Evolutionary conservation across 2,329 filamentous ascomycete species (phyloP).

Genomic region (Cadophora malorum): DNA sequence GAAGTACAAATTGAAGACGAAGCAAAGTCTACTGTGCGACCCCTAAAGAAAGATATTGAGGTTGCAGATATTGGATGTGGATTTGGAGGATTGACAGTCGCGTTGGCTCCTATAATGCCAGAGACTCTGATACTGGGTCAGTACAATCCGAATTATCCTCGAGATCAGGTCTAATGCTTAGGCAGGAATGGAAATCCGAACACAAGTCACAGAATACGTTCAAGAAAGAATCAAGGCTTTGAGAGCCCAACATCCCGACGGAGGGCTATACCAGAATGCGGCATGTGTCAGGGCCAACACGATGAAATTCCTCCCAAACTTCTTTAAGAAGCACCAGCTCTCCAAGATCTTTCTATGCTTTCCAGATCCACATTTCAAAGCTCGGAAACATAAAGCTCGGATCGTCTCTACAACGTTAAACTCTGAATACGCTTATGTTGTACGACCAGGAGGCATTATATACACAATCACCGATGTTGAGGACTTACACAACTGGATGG

Average conservation of each 20-base stretch:
- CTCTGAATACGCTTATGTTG: slow-evolving; percentile 89
- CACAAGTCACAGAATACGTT: slow-evolving; percentile 88
- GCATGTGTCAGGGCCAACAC: slow-evolving; percentile 90
- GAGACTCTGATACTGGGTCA: slow-evolving; percentile 82
- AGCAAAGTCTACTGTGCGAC: slow-evolving; percentile 20
- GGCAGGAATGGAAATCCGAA: slow-evolving; percentile 88
- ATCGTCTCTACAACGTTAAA: slow-evolving; percentile 90
- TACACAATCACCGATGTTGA: slow-evolving; percentile 99
- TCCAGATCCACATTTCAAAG: slow-evolving; percentile 97
- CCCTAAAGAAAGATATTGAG: slow-evolving; percentile 75
- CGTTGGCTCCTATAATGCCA: slow-evolving; percentile 80
- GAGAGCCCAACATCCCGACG: slow-evolving; percentile 65
- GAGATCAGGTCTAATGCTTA: slow-evolving; percentile 25
- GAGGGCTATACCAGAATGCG: slow-evolving; percentile 78
- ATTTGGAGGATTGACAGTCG: slow-evolving; percentile 89
- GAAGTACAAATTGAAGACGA: slow-evolving; percentile 21
- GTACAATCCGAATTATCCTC: slow-evolving; percentile 39
- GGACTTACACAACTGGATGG: slow-evolving; percentile 93
- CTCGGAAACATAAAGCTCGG: slow-evolving; percentile 93
- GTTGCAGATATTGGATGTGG: slow-evolving; percentile 97
- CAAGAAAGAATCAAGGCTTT: slow-evolving; percentile 85
- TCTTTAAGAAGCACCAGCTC: slow-evolving; percentile 83
- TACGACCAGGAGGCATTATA: slow-evolving; percentile 82
- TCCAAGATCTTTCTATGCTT: slow-evolving; percentile 97
- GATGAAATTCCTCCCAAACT: slow-evolving; percentile 99